Evolutionary conservation across 345 rosid genomes (phyloP), one percentile per base, ranked within the genome.

Genomic region (Brassica carinata): DNA sequence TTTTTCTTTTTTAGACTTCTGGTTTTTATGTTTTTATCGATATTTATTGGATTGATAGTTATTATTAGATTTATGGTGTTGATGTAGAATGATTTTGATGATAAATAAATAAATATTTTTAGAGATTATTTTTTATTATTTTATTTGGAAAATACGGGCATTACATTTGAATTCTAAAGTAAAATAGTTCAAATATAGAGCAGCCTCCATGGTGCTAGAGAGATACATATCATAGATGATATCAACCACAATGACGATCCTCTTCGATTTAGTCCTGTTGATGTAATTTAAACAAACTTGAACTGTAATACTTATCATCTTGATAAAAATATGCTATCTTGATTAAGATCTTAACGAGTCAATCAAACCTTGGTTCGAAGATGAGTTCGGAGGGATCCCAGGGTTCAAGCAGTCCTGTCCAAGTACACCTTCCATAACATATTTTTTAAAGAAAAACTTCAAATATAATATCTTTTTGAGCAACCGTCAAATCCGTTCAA

Each of bases 351-450:
- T 69, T 5, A 64, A 64, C 0, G 17, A 80, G 2, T 19, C 79
- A 18, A 82, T 13, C 82, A 81, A 74, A 87, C 90, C 93, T 87
- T 84, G 85, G 72, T 77, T 88, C 17, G 87, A 53, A 43, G 75
- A 51, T 51, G 58, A 51, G 58, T 51, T 51, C 3, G 58, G 1
- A 48, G 85, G 67, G 31, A 89, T 71, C 66, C 97, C 97, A 51
- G 93, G 86, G 75, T 81, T 71, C 30, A 61, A 2, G 45, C 99
- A 95, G 71, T 91, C 92, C 92, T 84, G 33, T 74, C 98, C 99
- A 72, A 95, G 76, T 58, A 85, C 82, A 90, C 99, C 99, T 95
- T 77, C 4, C 61, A 82, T 64, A 4, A 27, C 36, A 75, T 14
- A 68, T 14, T 11, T 48, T 5, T 9, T 5, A 48, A 14, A 40